phyloP scores from a whole-genome alignment of 208 protist species.

The Trypanosoma rangeli region DNA sequence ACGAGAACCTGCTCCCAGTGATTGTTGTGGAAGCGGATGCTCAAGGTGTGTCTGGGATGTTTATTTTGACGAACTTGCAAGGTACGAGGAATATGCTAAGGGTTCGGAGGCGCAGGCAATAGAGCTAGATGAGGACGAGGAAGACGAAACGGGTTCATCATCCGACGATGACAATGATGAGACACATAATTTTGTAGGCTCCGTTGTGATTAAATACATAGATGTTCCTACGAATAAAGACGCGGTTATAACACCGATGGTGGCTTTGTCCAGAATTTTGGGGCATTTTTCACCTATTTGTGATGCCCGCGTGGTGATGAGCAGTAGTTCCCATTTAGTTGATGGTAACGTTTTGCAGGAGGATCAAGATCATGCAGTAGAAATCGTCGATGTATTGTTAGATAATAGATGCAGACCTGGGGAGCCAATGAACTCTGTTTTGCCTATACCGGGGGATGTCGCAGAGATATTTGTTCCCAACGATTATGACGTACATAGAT shows the following conservation, averaged over 20 bases:
- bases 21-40: slow-evolving; percentile 88
- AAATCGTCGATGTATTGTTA: slow-evolving; percentile 24
- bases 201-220: slow-evolving; percentile 74
- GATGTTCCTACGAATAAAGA: slow-evolving; percentile 20
- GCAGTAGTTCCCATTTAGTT: slow-evolving; percentile 10
- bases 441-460: slow-evolving; percentile 54
- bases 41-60: slow-evolving; percentile 89
- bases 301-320: slow-evolving; percentile 11
- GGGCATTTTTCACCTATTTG: slow-evolving; percentile 23
- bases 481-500: slow-evolving; percentile 31
- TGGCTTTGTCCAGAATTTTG: slow-evolving; percentile 21
- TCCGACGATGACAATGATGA: slow-evolving; percentile 25
- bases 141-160: slow-evolving; percentile 10
- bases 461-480: slow-evolving; percentile 83
- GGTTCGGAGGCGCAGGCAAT: neutral
- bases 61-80: slow-evolving; percentile 80
- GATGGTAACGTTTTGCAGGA: neutral
- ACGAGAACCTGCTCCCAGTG: slow-evolving; percentile 61
- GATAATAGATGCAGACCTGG: neutral
- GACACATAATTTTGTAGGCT: slow-evolving; percentile 56
- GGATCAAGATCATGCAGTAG: slow-evolving; percentile 14
- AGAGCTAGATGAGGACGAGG: slow-evolving; percentile 25
- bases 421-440: neutral
- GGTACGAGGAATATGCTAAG: slow-evolving; percentile 39
- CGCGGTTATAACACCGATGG: slow-evolving; percentile 5